These are phyloP conservation scores for Nicotiana obtusifolia DNA, from an alignment of 257 asterid genomes.

Conservation along the genomic window DNA sequence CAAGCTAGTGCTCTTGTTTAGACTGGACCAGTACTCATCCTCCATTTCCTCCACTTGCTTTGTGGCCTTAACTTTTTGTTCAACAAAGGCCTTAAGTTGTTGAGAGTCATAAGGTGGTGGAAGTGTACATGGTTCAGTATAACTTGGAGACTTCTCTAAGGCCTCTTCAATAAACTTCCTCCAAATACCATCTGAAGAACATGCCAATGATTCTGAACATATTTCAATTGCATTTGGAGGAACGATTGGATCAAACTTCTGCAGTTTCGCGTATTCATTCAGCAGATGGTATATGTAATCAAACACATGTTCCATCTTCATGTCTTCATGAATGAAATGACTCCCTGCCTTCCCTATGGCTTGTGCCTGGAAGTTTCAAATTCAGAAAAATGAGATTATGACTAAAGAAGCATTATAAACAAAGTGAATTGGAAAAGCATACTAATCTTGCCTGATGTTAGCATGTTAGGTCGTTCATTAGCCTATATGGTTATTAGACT, in stretches of 20 bases:
- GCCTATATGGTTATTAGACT: too few species aligned
- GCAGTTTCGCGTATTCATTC: constrained; percentile 10
- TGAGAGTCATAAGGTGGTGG: constrained; percentile 7
- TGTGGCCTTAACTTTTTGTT: not conserved
- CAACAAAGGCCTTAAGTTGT: constrained; percentile 1
- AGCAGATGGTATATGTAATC: constrained; percentile 14
- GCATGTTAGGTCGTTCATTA: too few species aligned
- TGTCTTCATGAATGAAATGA: not conserved
- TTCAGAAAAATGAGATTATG: not conserved
- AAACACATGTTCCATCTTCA: constrained; percentile 6
- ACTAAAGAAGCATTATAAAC: not conserved
- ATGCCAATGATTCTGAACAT: constrained; percentile 9
- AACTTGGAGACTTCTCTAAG: not conserved
- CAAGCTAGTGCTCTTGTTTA: not conserved
- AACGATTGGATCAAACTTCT: constrained; percentile 5
- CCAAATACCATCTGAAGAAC: not conserved
- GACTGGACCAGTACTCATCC: not conserved
- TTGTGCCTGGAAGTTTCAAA: not conserved
- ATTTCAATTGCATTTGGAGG: constrained; percentile 12
- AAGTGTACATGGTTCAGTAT: not conserved
- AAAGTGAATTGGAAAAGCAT: not conserved
- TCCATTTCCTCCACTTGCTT: constrained; percentile 5
- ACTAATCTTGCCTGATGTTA: too few species aligned
- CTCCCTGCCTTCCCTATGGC: constrained; percentile 8
- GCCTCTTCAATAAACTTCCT: constrained; percentile 7